Conservation (phyloP, 805 yeast genomes). For the Pichia exigua region DNA sequence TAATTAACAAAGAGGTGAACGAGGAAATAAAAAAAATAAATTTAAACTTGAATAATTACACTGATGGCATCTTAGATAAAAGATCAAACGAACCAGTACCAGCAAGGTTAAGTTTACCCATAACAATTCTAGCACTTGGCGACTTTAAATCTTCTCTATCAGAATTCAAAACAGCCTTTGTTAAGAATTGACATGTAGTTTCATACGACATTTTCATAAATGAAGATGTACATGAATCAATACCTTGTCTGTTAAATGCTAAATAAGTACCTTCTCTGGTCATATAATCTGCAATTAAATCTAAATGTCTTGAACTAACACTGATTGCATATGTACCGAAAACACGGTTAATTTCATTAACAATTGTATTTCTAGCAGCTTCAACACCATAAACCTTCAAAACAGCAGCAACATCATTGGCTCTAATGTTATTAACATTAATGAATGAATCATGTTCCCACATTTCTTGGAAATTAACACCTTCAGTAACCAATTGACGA, state of each 20-base stretch:
- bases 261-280: constrained; percentile 95
- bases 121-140: constrained; percentile 88
- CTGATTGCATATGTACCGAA: constrained; percentile 94
- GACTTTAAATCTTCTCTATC: constrained; percentile 81
- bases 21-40: background rate
- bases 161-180: constrained; percentile 90
- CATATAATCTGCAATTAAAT: constrained; percentile 97
- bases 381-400: constrained; percentile 93
- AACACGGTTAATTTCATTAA: constrained; percentile 89
- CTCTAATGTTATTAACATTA: constrained; percentile 79
- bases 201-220: constrained; percentile 99
- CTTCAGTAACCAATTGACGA: constrained; percentile 86
- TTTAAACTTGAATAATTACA: constrained; percentile 1
- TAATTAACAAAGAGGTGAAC: background rate
- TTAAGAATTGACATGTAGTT: constrained; percentile 94
- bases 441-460: constrained; percentile 96
- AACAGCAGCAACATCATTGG: constrained; percentile 91
- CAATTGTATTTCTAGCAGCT: constrained; percentile 97
- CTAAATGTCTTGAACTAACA: constrained; percentile 90
- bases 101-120: constrained; percentile 83
- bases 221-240: constrained; percentile 90
- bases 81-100: constrained; percentile 97
- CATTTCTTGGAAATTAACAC: constrained; percentile 95
- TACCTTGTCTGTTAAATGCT: constrained; percentile 98
- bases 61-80: constrained; percentile 39